These are phyloP conservation scores for Acorus calamus DNA, from an alignment of 106 monocot species.

Conservation along the genomic window DNA sequence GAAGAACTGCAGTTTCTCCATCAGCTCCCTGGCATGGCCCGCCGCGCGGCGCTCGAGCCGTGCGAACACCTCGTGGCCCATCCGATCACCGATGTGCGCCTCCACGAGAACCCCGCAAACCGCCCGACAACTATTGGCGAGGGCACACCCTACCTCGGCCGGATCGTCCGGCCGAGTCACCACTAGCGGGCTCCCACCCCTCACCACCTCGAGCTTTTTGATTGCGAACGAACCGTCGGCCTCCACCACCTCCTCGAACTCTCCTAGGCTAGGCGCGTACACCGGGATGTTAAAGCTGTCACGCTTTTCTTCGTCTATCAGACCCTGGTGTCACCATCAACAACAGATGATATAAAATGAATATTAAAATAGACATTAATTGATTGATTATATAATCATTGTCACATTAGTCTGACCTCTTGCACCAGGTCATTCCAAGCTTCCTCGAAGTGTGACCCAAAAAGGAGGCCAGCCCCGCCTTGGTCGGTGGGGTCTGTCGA, in stretches of 20 bases:
- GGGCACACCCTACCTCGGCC: slow-evolving; percentile 6
- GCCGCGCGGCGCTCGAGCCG: slow-evolving; percentile 6
- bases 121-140: slow-evolving; percentile 10
- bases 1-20: slow-evolving; percentile 17
- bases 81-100: slow-evolving; percentile 16
- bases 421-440: slow-evolving; percentile 24
- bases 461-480: slow-evolving; percentile 21
- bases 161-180: slow-evolving; percentile 13
- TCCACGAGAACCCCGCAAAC: slow-evolving; percentile 22
- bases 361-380: too few species aligned
- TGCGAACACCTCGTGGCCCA: slow-evolving; percentile 10
- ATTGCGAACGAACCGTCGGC: slow-evolving; percentile 10
- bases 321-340: slow-evolving; percentile 2
- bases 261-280: slow-evolving; percentile 18
- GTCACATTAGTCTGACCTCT: slow-evolving; percentile 9
- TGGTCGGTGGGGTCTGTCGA: slow-evolving; percentile 25
- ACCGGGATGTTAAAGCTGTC: slow-evolving; percentile 32
- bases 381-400: too few species aligned
- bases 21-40: slow-evolving; percentile 5
- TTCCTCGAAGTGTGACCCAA: slow-evolving; percentile 24
- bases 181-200: slow-evolving; percentile 9
- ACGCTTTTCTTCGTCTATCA: slow-evolving; percentile 15
- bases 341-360: too few species aligned
- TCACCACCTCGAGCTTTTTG: slow-evolving; percentile 18
- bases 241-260: slow-evolving; percentile 27